Conservation (phyloP, 2,329 filamentous ascomycete genomes). For the Fusarium compactum region DNA sequence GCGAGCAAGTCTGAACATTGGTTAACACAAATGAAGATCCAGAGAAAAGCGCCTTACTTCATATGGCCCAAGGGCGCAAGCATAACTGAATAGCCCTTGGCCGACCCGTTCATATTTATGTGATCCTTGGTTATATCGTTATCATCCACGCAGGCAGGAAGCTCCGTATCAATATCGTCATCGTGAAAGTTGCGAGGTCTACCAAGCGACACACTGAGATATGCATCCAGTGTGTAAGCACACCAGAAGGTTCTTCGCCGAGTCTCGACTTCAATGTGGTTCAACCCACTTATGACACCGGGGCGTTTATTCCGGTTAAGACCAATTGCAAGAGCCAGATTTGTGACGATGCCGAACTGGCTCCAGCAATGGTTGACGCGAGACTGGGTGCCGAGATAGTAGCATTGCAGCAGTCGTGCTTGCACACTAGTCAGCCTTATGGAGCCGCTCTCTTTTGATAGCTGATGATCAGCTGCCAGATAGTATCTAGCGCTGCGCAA, state of each 20-base stretch:
- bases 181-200: conserved; percentile 44
- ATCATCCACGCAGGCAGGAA: conserved; percentile 43
- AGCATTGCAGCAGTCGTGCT: conserved; percentile 57
- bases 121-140: conserved; percentile 35
- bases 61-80: conserved; percentile 53
- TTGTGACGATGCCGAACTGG: conserved; percentile 57
- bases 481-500: conserved; percentile 40
- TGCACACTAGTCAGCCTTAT: conserved; percentile 57
- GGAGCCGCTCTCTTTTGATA: conserved; percentile 54
- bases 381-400: conserved; percentile 59
- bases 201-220: conserved; percentile 42
- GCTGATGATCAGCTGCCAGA: conserved; percentile 53
- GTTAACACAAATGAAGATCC: background rate
- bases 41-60: conserved; percentile 41
- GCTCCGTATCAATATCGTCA: conserved; percentile 45
- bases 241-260: conserved; percentile 45
- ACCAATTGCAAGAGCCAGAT: conserved; percentile 55
- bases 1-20: conserved; percentile 47
- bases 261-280: conserved; percentile 39
- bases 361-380: conserved; percentile 63
- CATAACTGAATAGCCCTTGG: conserved; percentile 46
- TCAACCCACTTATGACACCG: conserved; percentile 25
- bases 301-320: conserved; percentile 38
- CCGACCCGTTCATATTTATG: conserved; percentile 16
- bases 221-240: conserved; percentile 43